Conservation (phyloP, 768 basidiomycete genomes). For the Kwoniella bestiolae region DNA sequence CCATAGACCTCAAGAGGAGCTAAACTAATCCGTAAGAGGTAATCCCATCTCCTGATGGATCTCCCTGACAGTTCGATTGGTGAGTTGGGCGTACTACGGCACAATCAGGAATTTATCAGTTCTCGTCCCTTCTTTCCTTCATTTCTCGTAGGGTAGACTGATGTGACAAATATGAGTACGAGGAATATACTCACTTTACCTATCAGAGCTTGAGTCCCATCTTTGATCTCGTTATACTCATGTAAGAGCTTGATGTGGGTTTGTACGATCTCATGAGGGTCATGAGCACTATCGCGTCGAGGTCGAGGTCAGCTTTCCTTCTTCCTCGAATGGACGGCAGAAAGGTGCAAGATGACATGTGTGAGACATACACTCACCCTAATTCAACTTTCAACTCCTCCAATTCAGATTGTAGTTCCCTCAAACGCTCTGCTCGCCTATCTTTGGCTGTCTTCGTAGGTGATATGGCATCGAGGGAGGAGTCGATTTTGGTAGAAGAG, state of each 20-base stretch:
- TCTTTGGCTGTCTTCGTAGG: background rate
- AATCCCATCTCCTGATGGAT: conserved; percentile 53
- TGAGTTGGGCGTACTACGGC: conserved; percentile 52
- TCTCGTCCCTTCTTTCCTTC: too few relatives aligned
- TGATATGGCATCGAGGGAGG: background rate
- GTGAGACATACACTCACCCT: conserved; percentile 11
- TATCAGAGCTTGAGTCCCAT: conserved; percentile 55
- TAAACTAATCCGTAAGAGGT: conserved; percentile 43
- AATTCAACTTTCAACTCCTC: conserved; percentile 19
- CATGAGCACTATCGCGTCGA: conserved; percentile 33
- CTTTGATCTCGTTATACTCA: conserved; percentile 58
- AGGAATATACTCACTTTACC: conserved; percentile 48
- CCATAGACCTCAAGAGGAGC: background rate
- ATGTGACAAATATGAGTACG: too few relatives aligned
- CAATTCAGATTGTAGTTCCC: conserved; percentile 21
- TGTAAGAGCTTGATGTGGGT: conserved; percentile 54
- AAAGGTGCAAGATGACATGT: too few relatives aligned
- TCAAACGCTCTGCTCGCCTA: background rate
- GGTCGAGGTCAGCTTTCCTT: too few relatives aligned
- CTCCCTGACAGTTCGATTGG: conserved; percentile 42
- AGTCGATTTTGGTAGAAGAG: background rate
- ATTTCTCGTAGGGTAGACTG: too few relatives aligned
- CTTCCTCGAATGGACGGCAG: background rate
- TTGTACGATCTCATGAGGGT: conserved; percentile 44
- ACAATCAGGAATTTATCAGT: background rate